Evolutionary conservation across 495 filamentous ascomycete genomes (phyloP), one percentile per base, ranked within the genome.

Genomic region (Aspergillus bridgeri): DNA sequence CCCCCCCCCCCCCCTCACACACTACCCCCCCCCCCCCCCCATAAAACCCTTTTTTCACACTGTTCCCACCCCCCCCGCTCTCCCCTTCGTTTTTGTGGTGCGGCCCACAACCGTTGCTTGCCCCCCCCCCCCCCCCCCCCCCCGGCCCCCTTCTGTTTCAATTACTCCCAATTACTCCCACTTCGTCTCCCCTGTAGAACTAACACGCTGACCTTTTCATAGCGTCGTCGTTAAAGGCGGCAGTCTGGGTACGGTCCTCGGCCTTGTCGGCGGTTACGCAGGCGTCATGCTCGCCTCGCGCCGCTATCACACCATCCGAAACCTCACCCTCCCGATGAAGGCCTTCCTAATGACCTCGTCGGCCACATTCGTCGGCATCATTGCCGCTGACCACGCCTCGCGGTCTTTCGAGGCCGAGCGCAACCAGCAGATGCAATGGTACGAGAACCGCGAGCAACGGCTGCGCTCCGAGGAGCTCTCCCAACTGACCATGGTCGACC

Each of bases 261-360:
- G 93, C 54, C 70, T 91, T 1, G 78, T 71, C 11, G 68, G 84
- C 29, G 90, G 91, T 48, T 54, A 79, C 44, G 75, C 78, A 5
- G 90, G 86, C 59, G 87, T 94, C 42, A 67, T 80, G 21, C 72
- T 68, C 46, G 89, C 85, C 6, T 73, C 77, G 18, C 69, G 75
- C 42, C 84, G 90, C 56, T 95, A 84, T 74, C 81, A 82, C 48
- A 84, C 80, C 61, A 86, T 97, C 79, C 83, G 89, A 33, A 70
- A 80, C 49, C 85, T 98, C 59, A 95, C 92, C 0, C 64, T 96
- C 0, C 94, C 91, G 8, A 89, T 98, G 83, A 87, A 89, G 64
- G 79, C 89, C 48, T 98, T 98, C 83, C 84, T 97, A 51, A 82
- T 90, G n/a, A 88, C 88, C 15, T 92, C 89, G 24, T 68, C 86